Conservation (phyloP, 2,329 filamentous ascomycete species). For the Sclerotinia minor region DNA sequence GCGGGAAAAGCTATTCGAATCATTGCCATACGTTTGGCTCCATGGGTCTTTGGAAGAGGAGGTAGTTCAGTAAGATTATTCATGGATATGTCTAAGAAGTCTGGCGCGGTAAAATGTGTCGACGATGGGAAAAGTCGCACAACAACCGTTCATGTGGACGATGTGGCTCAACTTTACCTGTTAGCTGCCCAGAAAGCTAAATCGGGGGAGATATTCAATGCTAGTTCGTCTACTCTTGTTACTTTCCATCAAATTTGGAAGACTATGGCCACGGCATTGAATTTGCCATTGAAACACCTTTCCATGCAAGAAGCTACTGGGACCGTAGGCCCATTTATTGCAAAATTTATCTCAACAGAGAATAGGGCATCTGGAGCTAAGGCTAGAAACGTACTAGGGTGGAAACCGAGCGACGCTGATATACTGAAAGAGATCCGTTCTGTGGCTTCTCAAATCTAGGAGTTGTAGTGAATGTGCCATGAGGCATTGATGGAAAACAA, state of each 20-base stretch:
- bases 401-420: background rate
- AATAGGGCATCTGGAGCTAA: conserved; percentile 12
- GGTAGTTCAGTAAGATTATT: conserved; percentile 42
- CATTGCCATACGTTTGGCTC: conserved; percentile 45
- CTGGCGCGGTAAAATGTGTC: conserved; percentile 41
- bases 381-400: background rate
- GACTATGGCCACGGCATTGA: conserved; percentile 39
- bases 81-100: conserved; percentile 39
- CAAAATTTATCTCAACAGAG: conserved; percentile 5
- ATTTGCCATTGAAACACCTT: conserved; percentile 13
- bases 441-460: background rate
- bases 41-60: conserved; percentile 48
- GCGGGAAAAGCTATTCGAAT: conserved; percentile 42
- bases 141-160: conserved; percentile 46
- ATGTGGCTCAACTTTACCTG: conserved; percentile 47
- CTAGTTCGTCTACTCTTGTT: conserved; percentile 39
- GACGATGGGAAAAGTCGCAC: conserved; percentile 39
- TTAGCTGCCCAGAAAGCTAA: conserved; percentile 43
- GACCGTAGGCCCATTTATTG: background rate
- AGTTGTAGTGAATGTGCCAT: fast-evolving
- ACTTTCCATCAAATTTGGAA: conserved; percentile 40
- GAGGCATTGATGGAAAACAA: background rate
- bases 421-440: conserved; percentile 4
- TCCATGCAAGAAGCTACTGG: background rate
- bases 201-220: conserved; percentile 44